Base-by-base conservation (phyloP, 1,139 yeast genomes). In the Komagataea norvegica region DNA sequence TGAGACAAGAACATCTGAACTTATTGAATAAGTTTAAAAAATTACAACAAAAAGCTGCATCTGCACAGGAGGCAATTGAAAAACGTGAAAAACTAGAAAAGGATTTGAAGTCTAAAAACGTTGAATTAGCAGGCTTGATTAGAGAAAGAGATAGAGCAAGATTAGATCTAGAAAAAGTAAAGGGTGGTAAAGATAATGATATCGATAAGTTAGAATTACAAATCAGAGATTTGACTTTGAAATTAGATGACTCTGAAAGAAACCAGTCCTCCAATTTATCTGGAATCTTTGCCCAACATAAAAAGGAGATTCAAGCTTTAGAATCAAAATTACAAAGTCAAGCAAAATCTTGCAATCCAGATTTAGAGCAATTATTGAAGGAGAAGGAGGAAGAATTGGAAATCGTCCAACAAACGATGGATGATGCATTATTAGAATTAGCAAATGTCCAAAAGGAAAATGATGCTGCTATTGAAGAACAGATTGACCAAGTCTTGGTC, bases 141-240 rank as follows among this genome's bases (percentile, higher is more conserved):
- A 74, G 94, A 45, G 96, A 88, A 57, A 77, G 96, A 46, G 96
- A 88, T 55, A 72, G 95, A 42, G 94, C 95, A 1, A 74, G 93
- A 55, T 69, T 86, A 48, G 96, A 87, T 43, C 64, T 86, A 37
- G 96, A 87, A 51, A 73, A 88, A 50, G 61, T 76, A 17, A 77
- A 73, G 51, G 89, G 84, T 13, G 65, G 74, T 23, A 80, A 79
- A 48, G 80, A 76, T 43, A 78, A 70, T 48, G 86, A 81, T 49
- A 72, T 79, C 47, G 91, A 83, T 50, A 71, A 67, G 44, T 65
- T 85, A 29, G 79, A 79, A 50, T 67, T 88, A 3, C 82, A 82
- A 52, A 59, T 84, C 31, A 70, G 88, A 44, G 77, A 79, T 43
- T 63, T 81, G 40, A 76, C 76, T 42, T 71, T 74, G 43, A 75